phyloP scores from a whole-genome alignment of 2,329 filamentous ascomycete genomes.

The Fusarium papillatum region DNA sequence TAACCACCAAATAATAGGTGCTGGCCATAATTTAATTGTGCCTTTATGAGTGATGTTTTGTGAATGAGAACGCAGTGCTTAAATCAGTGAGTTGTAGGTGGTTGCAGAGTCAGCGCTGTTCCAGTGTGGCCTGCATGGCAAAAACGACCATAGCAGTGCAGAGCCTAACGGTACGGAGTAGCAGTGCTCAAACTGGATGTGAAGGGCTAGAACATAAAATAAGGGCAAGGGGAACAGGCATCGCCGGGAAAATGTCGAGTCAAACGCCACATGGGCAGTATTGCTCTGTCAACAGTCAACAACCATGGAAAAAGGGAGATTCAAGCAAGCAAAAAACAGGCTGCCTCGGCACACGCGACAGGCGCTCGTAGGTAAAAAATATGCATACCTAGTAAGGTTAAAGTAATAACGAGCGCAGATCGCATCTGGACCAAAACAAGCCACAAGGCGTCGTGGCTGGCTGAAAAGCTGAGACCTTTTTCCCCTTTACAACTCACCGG shows the following conservation, averaged over 20 bases:
- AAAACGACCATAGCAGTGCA: neutral
- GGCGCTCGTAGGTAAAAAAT: neutral
- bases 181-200: neutral
- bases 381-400: neutral
- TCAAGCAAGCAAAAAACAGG: neutral
- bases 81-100: neutral
- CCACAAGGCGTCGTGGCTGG: neutral
- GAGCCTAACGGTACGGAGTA: neutral
- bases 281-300: neutral
- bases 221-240: neutral
- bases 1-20: neutral
- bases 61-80: neutral
- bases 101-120: neutral
- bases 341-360: neutral
- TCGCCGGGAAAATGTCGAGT: neutral
- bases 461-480: neutral
- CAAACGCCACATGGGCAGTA: neutral
- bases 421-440: neutral
- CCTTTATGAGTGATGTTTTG: neutral
- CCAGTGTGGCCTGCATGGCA: accelerated
- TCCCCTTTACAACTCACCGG: neutral
- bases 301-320: neutral
- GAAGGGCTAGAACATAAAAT: neutral
- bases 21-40: neutral
- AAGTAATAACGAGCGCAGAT: neutral